These are phyloP conservation scores for Coemansia umbellata DNA, from an alignment of 192 early-diverging fungal species.

Conservation along the genomic window DNA sequence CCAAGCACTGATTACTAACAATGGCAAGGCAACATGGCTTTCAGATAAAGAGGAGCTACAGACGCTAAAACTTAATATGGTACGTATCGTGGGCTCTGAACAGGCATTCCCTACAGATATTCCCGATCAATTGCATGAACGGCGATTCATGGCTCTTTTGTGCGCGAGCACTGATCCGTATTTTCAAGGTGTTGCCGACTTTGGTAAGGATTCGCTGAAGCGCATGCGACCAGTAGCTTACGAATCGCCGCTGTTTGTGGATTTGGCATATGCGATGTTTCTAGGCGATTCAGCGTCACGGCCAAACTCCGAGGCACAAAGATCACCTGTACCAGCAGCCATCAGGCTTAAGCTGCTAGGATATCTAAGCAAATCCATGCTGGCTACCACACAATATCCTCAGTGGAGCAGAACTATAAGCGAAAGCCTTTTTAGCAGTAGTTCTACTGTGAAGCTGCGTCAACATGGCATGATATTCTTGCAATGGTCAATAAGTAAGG, in stretches of 20 bases:
- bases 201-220: constrained; percentile 77
- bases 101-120: constrained; percentile 46
- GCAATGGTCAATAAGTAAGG: constrained; percentile 85
- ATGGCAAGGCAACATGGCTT: constrained; percentile 70
- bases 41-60: constrained; percentile 33
- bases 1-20: constrained; percentile 56
- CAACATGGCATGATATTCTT: constrained; percentile 77
- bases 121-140: constrained; percentile 40
- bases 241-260: constrained; percentile 60
- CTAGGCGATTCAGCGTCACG: constrained; percentile 50
- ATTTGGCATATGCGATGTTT: constrained; percentile 57
- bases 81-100: constrained; percentile 30
- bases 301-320: background rate
- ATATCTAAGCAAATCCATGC: constrained; percentile 53
- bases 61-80: constrained; percentile 14
- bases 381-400: constrained; percentile 66
- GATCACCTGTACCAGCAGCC: constrained; percentile 22
- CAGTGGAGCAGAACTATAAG: constrained; percentile 68
- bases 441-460: constrained; percentile 61
- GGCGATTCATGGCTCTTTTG: constrained; percentile 45
- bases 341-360: constrained; percentile 31
- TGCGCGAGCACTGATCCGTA: constrained; percentile 62
- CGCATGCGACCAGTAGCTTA: constrained; percentile 63
- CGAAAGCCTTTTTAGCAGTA: constrained; percentile 73
- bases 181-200: constrained; percentile 59